Evolutionary conservation across 306 rosid species (phyloP).

Genomic region (Medicago ruthenica): DNA sequence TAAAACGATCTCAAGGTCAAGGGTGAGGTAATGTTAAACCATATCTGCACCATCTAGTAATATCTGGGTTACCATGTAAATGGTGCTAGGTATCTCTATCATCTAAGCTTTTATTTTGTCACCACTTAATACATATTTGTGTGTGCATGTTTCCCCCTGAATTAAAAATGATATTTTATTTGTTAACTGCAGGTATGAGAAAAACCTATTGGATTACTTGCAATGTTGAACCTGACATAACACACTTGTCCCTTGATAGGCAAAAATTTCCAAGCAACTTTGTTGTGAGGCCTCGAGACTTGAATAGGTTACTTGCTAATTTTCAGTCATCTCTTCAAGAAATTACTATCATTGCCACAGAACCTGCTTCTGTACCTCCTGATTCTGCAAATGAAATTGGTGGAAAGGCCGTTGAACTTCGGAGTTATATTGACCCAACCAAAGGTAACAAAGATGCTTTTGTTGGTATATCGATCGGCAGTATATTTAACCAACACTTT

Average conservation of each 20-base stretch:
- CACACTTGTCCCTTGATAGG: conserved; percentile 86
- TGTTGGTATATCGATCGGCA: conserved; percentile 28
- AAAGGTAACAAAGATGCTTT: conserved; percentile 62
- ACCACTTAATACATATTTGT: not conserved
- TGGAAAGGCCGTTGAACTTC: conserved; percentile 91
- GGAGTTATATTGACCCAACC: conserved; percentile 94
- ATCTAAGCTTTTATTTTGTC: conserved; percentile 26
- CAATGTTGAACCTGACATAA: conserved; percentile 90
- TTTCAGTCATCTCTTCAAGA: conserved; percentile 96
- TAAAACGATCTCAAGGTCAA: not conserved
- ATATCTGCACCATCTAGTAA: not conserved
- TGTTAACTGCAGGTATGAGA: conserved; percentile 72
- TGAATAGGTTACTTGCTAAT: conserved; percentile 83
- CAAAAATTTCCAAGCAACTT: conserved; percentile 77
- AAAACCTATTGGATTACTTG: conserved; percentile 87
- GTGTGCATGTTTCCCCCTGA: not conserved
- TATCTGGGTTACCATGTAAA: conserved; percentile 14
- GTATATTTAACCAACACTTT: conserved; percentile 41
- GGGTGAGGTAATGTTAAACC: conserved; percentile 5
- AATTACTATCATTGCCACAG: conserved; percentile 92
- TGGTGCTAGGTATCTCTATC: conserved; percentile 21
- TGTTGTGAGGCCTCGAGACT: conserved; percentile 89
- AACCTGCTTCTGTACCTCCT: conserved; percentile 70
- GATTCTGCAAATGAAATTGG: conserved; percentile 81
- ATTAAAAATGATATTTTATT: conserved; percentile 12